Base-by-base conservation (phyloP, 2,329 filamentous ascomycete genomes). In the Hymenotorrendiella dingleyae region DNA sequence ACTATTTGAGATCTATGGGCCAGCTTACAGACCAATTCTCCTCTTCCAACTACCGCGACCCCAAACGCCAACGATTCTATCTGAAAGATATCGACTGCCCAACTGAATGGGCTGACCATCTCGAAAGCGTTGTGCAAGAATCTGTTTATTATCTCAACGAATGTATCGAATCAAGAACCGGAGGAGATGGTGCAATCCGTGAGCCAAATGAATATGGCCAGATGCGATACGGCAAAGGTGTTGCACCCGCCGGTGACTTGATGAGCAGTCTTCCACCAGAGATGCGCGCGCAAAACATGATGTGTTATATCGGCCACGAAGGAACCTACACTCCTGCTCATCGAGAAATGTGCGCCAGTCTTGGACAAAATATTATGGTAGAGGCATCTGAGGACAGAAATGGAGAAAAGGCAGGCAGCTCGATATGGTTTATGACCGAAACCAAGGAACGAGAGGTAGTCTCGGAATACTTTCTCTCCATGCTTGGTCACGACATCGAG, bases 401-500 rank as follows among this genome's bases (percentile, higher is more conserved):
- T 38, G 86, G 84, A 4, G 86, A 93, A 59, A 86, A 81, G 50
- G 78, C 84, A 2, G 93, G 93, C 2, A 94, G 86, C 42, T 96
- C 93, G 0, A 78, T 98, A 27, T 98, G 93, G 93, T 95, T 97
- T 61, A 97, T 98, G 93, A 97, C 93, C 0, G 89, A 96, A 62
- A 89, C 82, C 26, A 94, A 93, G 56, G 93, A 98, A 58, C 82
- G 93, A 2, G 83, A 90, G 48, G 74, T 91, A 4, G 89, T 97
- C 2, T 83, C 89, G 0, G 91, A 97, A 58, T 97, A 95, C 62
- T 98, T 94, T 70, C 69, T 94, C 36, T 94, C 89, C 1, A 86
- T 88, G 63, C 73, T 98, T 4, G 93, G 93, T 1, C 93, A 98
- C 59, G 91, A 98, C 56, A 90, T 97, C 47, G 91, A 97, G 59